A percentile compares a stretch with the other conserved stretches of the same genome.
Evolutionary conservation across 106 monocot genomes (phyloP).

Genomic region (Hemerocallis citrina): DNA sequence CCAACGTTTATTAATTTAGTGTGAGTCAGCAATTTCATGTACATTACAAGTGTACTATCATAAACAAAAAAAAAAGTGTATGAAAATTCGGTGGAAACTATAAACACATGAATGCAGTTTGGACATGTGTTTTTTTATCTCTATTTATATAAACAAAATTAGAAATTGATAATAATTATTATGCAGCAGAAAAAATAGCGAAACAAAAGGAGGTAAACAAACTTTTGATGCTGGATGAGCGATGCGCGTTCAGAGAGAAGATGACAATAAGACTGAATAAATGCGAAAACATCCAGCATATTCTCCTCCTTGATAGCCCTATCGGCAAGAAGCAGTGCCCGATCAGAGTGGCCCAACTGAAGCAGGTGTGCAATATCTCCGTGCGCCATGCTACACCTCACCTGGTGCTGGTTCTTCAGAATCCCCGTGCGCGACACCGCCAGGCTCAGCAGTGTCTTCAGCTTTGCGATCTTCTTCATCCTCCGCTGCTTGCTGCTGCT

Average conservation of each 20-base stretch:
- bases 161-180: too few relatives aligned
- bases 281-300: constrained; percentile 54
- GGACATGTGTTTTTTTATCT: too few relatives aligned
- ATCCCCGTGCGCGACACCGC: constrained; percentile 39
- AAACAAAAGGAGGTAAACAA: background rate
- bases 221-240: constrained; percentile 58
- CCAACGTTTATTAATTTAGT: too few relatives aligned
- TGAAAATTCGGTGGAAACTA: too few relatives aligned
- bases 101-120: too few relatives aligned
- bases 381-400: constrained; percentile 44
- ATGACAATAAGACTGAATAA: constrained; percentile 57
- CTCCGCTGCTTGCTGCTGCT: constrained; percentile 12
- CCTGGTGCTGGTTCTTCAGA: constrained; percentile 52
- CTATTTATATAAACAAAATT: too few relatives aligned
- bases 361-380: constrained; percentile 62
- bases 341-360: constrained; percentile 47
- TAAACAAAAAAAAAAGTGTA: too few relatives aligned
- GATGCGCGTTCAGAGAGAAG: constrained; percentile 38
- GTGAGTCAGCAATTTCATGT: too few relatives aligned
- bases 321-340: constrained; percentile 65
- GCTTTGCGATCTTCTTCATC: constrained; percentile 16
- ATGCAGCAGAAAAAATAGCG: background rate
- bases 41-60: too few relatives aligned
- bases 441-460: constrained; percentile 43
- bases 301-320: constrained; percentile 75